phyloP scores from a whole-genome alignment of 352 stramenopile genomes.

The Blastocystis sp. region DNA sequence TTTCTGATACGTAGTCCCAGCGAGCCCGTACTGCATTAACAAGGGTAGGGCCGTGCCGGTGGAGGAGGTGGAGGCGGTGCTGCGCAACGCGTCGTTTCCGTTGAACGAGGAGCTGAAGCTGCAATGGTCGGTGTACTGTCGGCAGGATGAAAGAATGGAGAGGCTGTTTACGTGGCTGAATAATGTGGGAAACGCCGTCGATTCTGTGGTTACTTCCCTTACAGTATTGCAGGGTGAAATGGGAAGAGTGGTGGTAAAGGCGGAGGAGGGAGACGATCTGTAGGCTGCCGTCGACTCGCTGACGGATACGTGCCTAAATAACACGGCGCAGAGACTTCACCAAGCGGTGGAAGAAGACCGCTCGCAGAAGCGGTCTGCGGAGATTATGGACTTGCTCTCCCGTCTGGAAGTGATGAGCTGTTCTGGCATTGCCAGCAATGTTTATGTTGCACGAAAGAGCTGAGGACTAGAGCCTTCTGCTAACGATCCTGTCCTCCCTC shows the following conservation, averaged over 20 bases:
- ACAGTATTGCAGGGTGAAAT: background rate
- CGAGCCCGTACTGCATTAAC: too few species aligned
- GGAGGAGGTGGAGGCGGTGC: too few species aligned
- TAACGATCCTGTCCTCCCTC: background rate
- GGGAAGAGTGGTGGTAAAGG: too few species aligned
- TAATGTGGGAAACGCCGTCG: background rate
- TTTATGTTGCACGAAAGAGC: background rate
- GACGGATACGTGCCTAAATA: background rate
- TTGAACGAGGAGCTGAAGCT: slow-evolving; percentile 11
- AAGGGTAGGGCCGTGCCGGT: too few species aligned
- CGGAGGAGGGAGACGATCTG: background rate
- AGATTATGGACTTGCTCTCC: background rate
- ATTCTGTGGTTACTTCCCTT: background rate
- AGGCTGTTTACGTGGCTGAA: background rate
- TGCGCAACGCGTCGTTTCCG: background rate
- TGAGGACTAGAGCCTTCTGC: background rate
- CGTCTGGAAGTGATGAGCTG: background rate
- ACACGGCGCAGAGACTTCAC: background rate
- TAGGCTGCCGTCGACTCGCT: background rate
- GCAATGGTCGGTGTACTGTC: background rate
- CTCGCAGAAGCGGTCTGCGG: background rate
- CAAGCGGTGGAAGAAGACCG: background rate
- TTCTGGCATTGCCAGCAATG: background rate
- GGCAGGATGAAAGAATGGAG: background rate
- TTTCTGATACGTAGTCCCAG: too few species aligned